A percentile compares a stretch with the other conserved stretches of the same genome.
Conservation (phyloP, 192 early-diverging fungal genomes). For the Backusella morwellensis region DNA sequence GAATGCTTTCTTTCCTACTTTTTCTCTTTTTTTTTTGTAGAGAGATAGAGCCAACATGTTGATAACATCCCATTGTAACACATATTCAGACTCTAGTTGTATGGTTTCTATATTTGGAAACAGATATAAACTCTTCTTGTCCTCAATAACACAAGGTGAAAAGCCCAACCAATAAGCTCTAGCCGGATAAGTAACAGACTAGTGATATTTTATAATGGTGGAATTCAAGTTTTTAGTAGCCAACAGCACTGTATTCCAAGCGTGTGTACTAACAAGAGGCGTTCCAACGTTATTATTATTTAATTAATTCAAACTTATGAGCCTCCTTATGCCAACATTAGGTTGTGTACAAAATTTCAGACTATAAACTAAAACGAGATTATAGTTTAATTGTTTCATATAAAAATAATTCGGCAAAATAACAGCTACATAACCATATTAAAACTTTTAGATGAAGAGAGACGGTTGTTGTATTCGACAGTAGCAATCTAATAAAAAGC, state of each 20-base stretch:
- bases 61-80: not conserved
- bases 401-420: too few relatives aligned
- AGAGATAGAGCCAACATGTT: not conserved
- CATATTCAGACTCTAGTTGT: not conserved
- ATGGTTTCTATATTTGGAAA: not conserved
- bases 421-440: too few relatives aligned
- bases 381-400: too few relatives aligned
- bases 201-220: not conserved
- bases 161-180: not conserved
- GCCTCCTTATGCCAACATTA: too few relatives aligned
- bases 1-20: not conserved
- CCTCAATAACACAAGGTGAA: not conserved
- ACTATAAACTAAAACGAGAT: too few relatives aligned
- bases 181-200: not conserved
- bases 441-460: too few relatives aligned
- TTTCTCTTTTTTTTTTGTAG: not conserved
- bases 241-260: not conserved
- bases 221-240: not conserved
- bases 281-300: too few relatives aligned
- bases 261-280: not conserved
- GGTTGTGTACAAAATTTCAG: too few relatives aligned
- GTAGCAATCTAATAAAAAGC: too few relatives aligned
- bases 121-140: not conserved
- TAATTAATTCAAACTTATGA: too few relatives aligned
- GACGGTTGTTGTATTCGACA: too few relatives aligned